Percentiles rank a stretch among this genome's conserved stretches.
phyloP scores from a whole-genome alignment of 257 asterid species.

The Penstemon eatonii region DNA sequence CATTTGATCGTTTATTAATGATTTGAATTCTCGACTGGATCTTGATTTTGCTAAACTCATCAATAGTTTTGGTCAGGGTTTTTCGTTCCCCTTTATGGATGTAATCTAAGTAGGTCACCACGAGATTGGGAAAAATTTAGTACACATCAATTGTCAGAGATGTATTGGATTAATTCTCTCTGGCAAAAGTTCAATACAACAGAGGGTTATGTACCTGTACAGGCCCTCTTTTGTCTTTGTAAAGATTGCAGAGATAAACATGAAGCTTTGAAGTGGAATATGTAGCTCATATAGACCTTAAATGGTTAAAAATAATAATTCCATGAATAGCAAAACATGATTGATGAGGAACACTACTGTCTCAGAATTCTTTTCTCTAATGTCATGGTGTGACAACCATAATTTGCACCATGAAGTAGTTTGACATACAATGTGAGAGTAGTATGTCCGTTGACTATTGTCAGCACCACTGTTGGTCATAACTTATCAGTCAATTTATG shows the following conservation, averaged over 20 bases:
- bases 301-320: not conserved
- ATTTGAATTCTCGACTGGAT: conserved; percentile 27
- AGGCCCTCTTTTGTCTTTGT: not conserved
- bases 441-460: conserved; percentile 14
- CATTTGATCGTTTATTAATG: not conserved
- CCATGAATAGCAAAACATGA: not conserved
- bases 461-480: conserved; percentile 10
- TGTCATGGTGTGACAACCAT: not conserved
- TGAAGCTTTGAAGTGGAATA: not conserved
- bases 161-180: not conserved
- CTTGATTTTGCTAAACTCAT: conserved; percentile 2
- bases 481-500: conserved; percentile 17
- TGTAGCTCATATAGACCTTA: not conserved
- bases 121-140: not conserved
- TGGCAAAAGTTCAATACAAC: not conserved
- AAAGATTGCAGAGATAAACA: not conserved
- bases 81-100: not conserved
- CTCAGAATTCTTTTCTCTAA: not conserved
- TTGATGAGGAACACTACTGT: not conserved
- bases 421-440: conserved; percentile 15
- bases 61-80: conserved; percentile 4
- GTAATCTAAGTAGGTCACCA: not conserved
- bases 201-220: not conserved
- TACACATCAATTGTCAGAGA: not conserved
- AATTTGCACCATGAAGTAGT: conserved; percentile 1